Conservation (phyloP, 2,329 filamentous ascomycete genomes). For the Pseudogymnoascus sp. region DNA sequence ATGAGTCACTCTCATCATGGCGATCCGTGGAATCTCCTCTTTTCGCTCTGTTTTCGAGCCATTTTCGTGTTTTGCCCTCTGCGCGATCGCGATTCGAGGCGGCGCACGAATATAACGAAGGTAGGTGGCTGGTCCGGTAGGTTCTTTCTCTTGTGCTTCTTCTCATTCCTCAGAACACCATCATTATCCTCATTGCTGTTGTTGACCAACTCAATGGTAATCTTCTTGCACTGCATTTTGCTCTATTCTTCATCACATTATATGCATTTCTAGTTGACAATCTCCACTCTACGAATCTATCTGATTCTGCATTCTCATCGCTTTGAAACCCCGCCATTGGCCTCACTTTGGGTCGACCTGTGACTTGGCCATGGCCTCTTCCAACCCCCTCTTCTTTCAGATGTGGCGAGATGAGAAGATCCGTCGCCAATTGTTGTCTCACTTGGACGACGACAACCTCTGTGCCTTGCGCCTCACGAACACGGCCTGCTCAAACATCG, state of each 20-base stretch:
- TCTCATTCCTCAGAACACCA: not conserved
- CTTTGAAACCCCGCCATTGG: not conserved
- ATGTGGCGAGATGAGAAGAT: slow-evolving; percentile 27
- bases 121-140: not conserved
- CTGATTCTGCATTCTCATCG: not conserved
- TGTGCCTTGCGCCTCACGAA: slow-evolving; percentile 57
- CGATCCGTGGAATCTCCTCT: slow-evolving; percentile 5
- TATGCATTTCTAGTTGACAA: slow-evolving; percentile 3
- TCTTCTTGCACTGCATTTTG: not conserved
- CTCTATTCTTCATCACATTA: not conserved
- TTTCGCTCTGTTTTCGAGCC: slow-evolving; percentile 6
- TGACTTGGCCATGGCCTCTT: slow-evolving; percentile 21
- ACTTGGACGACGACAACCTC: slow-evolving; percentile 29
- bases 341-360: slow-evolving; percentile 12
- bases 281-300: not conserved
- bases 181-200: slow-evolving; percentile 3
- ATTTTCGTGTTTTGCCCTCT: slow-evolving; percentile 7
- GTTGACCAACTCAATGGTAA: slow-evolving; percentile 7
- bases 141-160: slow-evolving; percentile 1
- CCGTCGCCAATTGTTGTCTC: slow-evolving; percentile 21
- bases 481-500: slow-evolving; percentile 61
- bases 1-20: slow-evolving; percentile 8
- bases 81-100: slow-evolving; percentile 4
- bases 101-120: slow-evolving; percentile 8
- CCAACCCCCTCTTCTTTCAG: slow-evolving; percentile 24